Conservation (phyloP, 495 filamentous ascomycete genomes). For the Penicillium macrosclerotiorum region DNA sequence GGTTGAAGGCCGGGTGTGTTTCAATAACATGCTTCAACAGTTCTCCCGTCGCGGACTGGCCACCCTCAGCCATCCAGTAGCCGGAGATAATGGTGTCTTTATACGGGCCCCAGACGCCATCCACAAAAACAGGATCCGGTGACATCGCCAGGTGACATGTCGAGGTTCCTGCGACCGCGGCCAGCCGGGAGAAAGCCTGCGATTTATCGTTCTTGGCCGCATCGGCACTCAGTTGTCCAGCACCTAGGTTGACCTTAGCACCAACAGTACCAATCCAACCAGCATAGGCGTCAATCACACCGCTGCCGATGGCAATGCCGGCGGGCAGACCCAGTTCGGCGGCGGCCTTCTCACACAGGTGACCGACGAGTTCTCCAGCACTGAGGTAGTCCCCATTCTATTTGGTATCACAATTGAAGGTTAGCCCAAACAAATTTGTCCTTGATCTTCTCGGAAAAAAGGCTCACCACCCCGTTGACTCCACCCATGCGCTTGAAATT, state of each 20-base stretch:
- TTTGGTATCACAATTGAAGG: constrained; percentile 4
- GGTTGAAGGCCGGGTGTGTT: constrained; percentile 83
- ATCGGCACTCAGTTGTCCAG: constrained; percentile 57
- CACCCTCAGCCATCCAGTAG: constrained; percentile 95
- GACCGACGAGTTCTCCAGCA: constrained; percentile 85
- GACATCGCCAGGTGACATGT: constrained; percentile 98
- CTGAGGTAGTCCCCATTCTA: constrained; percentile 89
- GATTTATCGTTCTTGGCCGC: constrained; percentile 71
- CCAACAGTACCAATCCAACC: constrained; percentile 99
- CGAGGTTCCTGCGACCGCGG: constrained; percentile 94
- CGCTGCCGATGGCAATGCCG: constrained; percentile 89
- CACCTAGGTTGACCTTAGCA: constrained; percentile 74
- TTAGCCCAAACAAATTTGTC: constrained; percentile 6
- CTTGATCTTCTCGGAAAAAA: constrained; percentile 17
- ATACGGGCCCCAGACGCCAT: constrained; percentile 96
- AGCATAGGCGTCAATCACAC: constrained; percentile 97
- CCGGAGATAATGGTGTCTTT: constrained; percentile 86
- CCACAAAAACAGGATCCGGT: constrained; percentile 81
- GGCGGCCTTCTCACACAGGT: constrained; percentile 78
- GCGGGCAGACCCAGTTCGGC: constrained; percentile 78
- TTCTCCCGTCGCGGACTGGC: constrained; percentile 93
- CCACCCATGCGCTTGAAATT: constrained; percentile 90
- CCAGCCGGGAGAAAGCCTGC: constrained; percentile 91
- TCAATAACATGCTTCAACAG: constrained; percentile 91
- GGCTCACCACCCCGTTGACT: constrained; percentile 86